phyloP scores from a whole-genome alignment of 192 early-diverging fungal genomes.

The Pilaira anomala region DNA sequence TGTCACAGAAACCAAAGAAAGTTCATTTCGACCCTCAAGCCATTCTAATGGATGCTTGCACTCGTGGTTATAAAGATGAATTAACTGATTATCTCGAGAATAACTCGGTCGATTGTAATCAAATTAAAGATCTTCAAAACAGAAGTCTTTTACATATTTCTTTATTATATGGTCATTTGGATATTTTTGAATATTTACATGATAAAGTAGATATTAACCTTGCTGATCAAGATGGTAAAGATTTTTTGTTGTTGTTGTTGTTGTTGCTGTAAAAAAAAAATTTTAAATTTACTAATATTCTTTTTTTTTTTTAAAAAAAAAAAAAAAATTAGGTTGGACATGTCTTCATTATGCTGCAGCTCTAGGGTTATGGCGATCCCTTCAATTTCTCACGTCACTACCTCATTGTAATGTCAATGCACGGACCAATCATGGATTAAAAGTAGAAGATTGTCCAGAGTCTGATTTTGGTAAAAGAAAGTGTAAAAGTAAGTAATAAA shows the following conservation, averaged over 20 bases:
- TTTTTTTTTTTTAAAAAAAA: not conserved
- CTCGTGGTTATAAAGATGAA: constrained; percentile 13
- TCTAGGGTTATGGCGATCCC: constrained; percentile 19
- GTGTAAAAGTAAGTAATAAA: constrained; percentile 21
- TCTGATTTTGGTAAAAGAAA: constrained; percentile 3
- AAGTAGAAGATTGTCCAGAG: constrained; percentile 25
- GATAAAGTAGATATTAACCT: constrained; percentile 12
- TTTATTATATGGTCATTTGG: not conserved
- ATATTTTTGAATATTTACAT: not conserved
- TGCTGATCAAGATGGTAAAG: constrained; percentile 15
- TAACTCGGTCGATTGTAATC: no score
- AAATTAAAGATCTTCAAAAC: not conserved
- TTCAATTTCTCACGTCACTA: constrained; percentile 16
- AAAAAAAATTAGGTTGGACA: constrained; percentile 25
- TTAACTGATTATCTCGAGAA: constrained; percentile 1
- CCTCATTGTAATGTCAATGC: constrained; percentile 13
- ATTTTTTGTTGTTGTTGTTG: not conserved
- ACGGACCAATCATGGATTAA: constrained; percentile 12
- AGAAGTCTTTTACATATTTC: not conserved
- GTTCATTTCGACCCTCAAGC: constrained; percentile 16
- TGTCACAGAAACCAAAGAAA: constrained; percentile 5
- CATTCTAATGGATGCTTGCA: constrained; percentile 17
- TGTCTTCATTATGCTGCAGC: constrained; percentile 29
- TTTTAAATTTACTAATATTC: not conserved
- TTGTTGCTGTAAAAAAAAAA: not conserved